Conservation (phyloP, 2,329 filamentous ascomycete genomes). For the Colletotrichum sp. region DNA sequence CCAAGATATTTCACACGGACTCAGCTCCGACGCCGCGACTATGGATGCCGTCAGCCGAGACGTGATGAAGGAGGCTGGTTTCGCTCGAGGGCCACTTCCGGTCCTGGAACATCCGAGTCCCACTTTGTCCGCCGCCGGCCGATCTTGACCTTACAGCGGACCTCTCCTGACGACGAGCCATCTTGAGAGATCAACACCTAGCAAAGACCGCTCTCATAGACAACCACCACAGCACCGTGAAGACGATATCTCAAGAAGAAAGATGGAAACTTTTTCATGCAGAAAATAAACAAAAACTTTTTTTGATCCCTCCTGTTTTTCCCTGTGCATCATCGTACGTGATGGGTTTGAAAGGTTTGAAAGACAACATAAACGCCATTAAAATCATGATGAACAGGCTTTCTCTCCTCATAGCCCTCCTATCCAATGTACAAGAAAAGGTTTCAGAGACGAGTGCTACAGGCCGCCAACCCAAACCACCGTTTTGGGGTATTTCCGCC, state of each 20-base stretch:
- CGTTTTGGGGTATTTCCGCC: slow-evolving; percentile 13
- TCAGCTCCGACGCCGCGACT: not conserved
- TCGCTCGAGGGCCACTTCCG: not conserved
- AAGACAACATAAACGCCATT: slow-evolving; percentile 9
- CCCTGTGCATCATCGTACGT: not conserved
- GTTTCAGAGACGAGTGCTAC: slow-evolving; percentile 6
- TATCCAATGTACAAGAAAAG: not conserved
- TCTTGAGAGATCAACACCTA: not conserved
- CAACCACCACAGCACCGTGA: not conserved
- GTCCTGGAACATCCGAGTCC: not conserved
- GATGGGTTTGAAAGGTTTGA: not conserved
- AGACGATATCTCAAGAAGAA: not conserved
- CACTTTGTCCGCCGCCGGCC: not conserved
- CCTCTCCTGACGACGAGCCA: not conserved
- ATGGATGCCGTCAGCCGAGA: not conserved
- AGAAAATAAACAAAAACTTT: not conserved
- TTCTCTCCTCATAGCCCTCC: not conserved
- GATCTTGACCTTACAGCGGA: not conserved
- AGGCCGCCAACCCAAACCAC: slow-evolving; percentile 10
- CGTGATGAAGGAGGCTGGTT: not conserved
- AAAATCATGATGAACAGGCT: not conserved
- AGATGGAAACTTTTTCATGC: not conserved
- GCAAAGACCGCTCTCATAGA: not conserved
- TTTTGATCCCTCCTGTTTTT: not conserved
- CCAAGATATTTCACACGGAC: not conserved